Evolutionary conservation across 345 rosid genomes (phyloP), one percentile per base, ranked within the genome.

Genomic region (Noccaea bulbosa): DNA sequence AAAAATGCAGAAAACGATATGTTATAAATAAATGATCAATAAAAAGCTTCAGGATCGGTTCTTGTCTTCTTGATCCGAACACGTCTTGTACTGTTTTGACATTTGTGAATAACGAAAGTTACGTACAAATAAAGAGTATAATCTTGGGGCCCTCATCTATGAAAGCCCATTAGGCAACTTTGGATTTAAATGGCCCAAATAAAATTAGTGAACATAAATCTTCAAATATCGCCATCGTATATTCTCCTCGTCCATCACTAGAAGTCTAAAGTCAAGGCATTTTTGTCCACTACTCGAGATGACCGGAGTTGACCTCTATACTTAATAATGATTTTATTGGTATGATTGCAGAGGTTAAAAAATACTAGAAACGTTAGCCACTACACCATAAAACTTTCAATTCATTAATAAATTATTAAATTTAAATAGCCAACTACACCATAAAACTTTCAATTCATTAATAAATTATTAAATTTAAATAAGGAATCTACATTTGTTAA

Each of bases 41-140:
- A 55, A 44, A 55, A 44, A 72, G 70, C 65, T 46, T 55, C 11
- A 35, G 41, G 70, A 64, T 72, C 71, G 10, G 10, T 20, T 20
- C 22, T 20, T 20, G 22, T 20, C 22, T 64, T 52, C 11, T 54
- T 40, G 70, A 72, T 49, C 60, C n/a, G 14, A 16, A 32, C 17
- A 15, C 6, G 40, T 58, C 5, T 47, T 35, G 3, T 6, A 20
- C 44, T 17, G 34, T 43, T 53, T 33, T 17, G 53, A 43, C 62
- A 43, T 39, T 62, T 30, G 60, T 30, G 8, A n/a, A 24, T 24
- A 50, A 24, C 4, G 30, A 22, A 58, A 17, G 62, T 34, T 47
- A 35, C 35, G 30, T 27, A 27, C 30, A 1, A 20, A 20, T 20
- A 20, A 20, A 20, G 22, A 20, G 22, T 20, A 20, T 20, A 20